Conservation (phyloP, 352 stramenopile genomes). For the Blastocystis sp. region DNA sequence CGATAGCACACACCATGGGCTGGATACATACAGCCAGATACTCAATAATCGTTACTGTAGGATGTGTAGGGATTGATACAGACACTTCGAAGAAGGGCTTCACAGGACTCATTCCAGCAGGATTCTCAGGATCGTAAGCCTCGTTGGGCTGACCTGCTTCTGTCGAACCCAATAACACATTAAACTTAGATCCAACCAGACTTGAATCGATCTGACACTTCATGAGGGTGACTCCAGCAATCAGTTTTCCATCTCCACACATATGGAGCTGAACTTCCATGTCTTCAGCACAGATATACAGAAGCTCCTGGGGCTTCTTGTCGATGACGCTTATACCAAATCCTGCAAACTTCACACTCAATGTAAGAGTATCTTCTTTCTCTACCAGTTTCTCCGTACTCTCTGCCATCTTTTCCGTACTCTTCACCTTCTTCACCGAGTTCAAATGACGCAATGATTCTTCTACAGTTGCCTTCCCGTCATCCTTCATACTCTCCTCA, state of each 20-base stretch:
- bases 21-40: conserved; percentile 52
- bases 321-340: conserved; percentile 50
- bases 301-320: conserved; percentile 26
- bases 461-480: neutral
- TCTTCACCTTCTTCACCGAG: neutral
- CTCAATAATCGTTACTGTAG: conserved; percentile 49
- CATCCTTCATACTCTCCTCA: conserved; percentile 5
- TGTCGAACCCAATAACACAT: conserved; percentile 52
- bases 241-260: conserved; percentile 14
- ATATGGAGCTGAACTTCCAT: conserved; percentile 9
- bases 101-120: neutral
- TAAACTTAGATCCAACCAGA: conserved; percentile 18
- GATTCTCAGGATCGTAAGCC: conserved; percentile 28
- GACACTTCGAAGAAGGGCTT: conserved; percentile 66
- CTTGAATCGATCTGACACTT: conserved; percentile 61
- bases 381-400: too few species aligned
- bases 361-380: neutral
- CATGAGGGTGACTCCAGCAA: conserved; percentile 34
- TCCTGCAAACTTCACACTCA: conserved; percentile 44
- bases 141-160: conserved; percentile 35
- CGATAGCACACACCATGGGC: conserved; percentile 46
- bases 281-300: conserved; percentile 47
- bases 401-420: neutral
- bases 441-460: neutral
- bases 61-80: conserved; percentile 53